Percentiles rank a stretch among this genome's conserved stretches.
Evolutionary conservation across 805 yeast genomes (phyloP).

Genomic region (Ogataea degrootiae): DNA sequence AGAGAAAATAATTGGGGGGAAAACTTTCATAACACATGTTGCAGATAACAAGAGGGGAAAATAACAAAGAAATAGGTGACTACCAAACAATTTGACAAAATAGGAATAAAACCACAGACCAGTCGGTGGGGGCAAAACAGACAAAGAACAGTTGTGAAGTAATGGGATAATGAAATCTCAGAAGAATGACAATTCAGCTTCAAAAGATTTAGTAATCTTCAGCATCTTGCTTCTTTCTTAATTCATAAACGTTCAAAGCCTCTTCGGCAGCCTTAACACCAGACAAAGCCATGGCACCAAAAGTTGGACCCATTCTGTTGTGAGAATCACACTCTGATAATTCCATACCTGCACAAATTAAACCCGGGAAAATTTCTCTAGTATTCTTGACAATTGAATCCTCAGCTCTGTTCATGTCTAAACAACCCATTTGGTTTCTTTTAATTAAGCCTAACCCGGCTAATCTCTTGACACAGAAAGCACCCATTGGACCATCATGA

Average conservation of each 20-base stretch:
- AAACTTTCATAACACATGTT: too few relatives aligned
- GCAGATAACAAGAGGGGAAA: too few relatives aligned
- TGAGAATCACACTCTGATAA: slow-evolving; percentile 71
- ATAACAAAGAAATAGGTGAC: not conserved
- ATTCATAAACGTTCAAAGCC: slow-evolving; percentile 28
- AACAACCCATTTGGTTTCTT: slow-evolving; percentile 67
- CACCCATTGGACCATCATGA: slow-evolving; percentile 82
- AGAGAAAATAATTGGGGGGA: too few relatives aligned
- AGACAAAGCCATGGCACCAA: slow-evolving; percentile 75
- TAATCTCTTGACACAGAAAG: slow-evolving; percentile 69
- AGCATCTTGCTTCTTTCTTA: slow-evolving; percentile 24
- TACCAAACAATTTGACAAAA: not conserved
- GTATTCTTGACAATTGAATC: slow-evolving; percentile 69
- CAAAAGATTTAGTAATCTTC: slow-evolving; percentile 11
- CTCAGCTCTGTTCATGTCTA: slow-evolving; percentile 75
- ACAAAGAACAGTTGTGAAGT: slow-evolving; percentile 15
- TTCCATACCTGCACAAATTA: slow-evolving; percentile 73
- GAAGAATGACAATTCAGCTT: not conserved
- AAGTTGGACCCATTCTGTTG: slow-evolving; percentile 82
- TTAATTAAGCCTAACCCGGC: slow-evolving; percentile 43
- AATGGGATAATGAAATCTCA: not conserved
- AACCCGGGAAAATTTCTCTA: slow-evolving; percentile 60
- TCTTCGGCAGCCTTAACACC: slow-evolving; percentile 76
- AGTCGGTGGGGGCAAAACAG: slow-evolving; percentile 5
- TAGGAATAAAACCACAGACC: not conserved